phyloP scores from a whole-genome alignment of 2,329 filamentous ascomycete species.

The Elsinoe australis region DNA sequence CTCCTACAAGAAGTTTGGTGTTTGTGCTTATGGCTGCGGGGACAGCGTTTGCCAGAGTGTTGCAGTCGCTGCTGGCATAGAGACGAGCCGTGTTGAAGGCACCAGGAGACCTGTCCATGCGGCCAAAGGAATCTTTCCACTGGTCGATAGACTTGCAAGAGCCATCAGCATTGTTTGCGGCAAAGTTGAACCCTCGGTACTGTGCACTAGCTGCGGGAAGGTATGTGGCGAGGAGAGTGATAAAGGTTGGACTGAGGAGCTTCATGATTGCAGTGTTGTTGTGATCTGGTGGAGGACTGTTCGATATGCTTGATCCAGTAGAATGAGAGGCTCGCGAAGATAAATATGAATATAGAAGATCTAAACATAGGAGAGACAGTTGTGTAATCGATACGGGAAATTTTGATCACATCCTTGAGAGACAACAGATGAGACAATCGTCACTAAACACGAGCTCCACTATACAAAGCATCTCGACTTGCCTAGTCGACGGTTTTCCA shows the following conservation, averaged over 20 bases:
- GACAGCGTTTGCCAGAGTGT: constrained; percentile 42
- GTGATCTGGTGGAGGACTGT: not conserved
- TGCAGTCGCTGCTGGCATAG: constrained; percentile 56
- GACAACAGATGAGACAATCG: constrained; percentile 1
- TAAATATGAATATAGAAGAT: not conserved
- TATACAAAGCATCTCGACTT: not conserved
- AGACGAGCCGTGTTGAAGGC: constrained; percentile 54
- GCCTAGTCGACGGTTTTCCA: not conserved
- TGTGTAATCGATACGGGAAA: constrained; percentile 14
- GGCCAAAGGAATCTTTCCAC: constrained; percentile 31
- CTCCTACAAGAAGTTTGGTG: constrained; percentile 55
- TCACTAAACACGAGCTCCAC: constrained; percentile 4
- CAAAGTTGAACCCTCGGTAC: constrained; percentile 39
- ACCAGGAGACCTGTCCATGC: constrained; percentile 37
- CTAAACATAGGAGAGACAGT: constrained; percentile 16
- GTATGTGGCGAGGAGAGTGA: constrained; percentile 25
- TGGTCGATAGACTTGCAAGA: constrained; percentile 35
- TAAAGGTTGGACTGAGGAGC: not conserved
- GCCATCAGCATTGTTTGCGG: constrained; percentile 34
- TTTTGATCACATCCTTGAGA: not conserved
- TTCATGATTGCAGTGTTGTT: not conserved
- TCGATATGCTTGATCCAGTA: too few relatives aligned
- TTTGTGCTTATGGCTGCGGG: constrained; percentile 55
- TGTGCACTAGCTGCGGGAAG: constrained; percentile 31
- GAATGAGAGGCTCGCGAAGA: too few relatives aligned